Conservation (phyloP, 2,329 filamentous ascomycete genomes). For the Aureobasidium sp. region DNA sequence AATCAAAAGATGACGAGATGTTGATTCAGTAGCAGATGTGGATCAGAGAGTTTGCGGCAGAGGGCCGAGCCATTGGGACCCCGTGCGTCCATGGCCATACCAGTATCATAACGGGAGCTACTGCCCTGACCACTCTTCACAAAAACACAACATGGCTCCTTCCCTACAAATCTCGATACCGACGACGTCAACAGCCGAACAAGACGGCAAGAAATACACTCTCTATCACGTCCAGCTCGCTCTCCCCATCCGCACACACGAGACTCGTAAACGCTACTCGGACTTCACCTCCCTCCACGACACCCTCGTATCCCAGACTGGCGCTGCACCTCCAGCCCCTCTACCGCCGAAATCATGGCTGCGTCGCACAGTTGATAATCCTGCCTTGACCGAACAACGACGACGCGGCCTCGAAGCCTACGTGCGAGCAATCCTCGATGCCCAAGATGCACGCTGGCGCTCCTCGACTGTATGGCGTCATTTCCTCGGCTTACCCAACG, state of each 20-base stretch:
- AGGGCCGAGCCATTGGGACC: background rate
- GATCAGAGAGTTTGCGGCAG: background rate
- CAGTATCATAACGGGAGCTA: background rate
- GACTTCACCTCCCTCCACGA: conserved; percentile 65
- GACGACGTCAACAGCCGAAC: conserved; percentile 43
- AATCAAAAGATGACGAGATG: background rate
- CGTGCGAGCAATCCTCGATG: conserved; percentile 62
- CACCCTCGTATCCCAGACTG: conserved; percentile 53
- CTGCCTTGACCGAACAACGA: conserved; percentile 64
- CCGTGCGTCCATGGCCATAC: background rate
- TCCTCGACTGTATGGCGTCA: conserved; percentile 64
- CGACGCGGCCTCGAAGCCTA: conserved; percentile 63
- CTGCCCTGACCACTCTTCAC: background rate
- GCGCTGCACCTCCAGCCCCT: conserved; percentile 56
- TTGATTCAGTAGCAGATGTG: background rate
- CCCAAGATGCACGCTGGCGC: conserved; percentile 69
- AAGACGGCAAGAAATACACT: conserved; percentile 59
- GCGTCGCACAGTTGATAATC: conserved; percentile 61
- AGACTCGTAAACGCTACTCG: conserved; percentile 74
- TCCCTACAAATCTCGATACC: conserved; percentile 41
- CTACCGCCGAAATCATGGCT: conserved; percentile 73
- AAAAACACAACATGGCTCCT: conserved; percentile 32
- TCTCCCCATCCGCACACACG: conserved; percentile 67
- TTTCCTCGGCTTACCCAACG: conserved; percentile 64
- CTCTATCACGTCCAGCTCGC: conserved; percentile 73